A percentile compares a stretch with the other conserved stretches of the same genome.
Evolutionary conservation across 371 early-diverging fungal species (phyloP).

Genomic region (Mortierella sp.): DNA sequence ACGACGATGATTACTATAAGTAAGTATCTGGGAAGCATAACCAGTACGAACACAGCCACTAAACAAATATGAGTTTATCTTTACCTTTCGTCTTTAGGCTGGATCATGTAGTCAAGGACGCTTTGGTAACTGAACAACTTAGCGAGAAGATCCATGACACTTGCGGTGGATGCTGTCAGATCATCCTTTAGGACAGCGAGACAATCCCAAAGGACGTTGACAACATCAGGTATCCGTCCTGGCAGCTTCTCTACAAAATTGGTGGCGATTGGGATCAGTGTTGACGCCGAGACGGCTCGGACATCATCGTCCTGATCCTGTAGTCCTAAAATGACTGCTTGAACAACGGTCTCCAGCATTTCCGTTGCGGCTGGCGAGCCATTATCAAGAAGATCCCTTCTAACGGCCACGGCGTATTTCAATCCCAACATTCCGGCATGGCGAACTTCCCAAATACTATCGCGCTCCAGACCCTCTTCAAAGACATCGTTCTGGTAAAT

Average conservation of each 20-base stretch:
- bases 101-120: constrained; percentile 68
- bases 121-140: constrained; percentile 76
- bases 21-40: neutral
- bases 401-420: constrained; percentile 94
- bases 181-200: constrained; percentile 88
- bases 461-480: constrained; percentile 40
- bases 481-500: constrained; percentile 67
- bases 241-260: constrained; percentile 77
- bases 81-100: constrained; percentile 53
- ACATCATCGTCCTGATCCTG: constrained; percentile 94
- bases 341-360: constrained; percentile 50
- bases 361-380: constrained; percentile 26
- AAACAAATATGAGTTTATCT: neutral
- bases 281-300: constrained; percentile 90
- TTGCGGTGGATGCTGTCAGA: constrained; percentile 90
- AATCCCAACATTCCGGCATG: constrained; percentile 96
- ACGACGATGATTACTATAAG: neutral
- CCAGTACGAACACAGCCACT: no score
- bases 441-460: constrained; percentile 89
- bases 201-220: constrained; percentile 87
- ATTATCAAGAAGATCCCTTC: constrained; percentile 81
- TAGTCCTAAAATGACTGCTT: constrained; percentile 63
- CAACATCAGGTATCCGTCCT: constrained; percentile 73
- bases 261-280: constrained; percentile 89
- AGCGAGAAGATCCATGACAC: constrained; percentile 94